Evolutionary conservation across 129 eudicot genomes (phyloP).

Genomic region (sunflower (Helianthus annuus)): HanXRQr2.0-SUNRISE NC_035444.2:27341533-27342032

Average conservation of each 20-base stretch:
- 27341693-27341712: slow-evolving; percentile 32
- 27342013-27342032: slow-evolving; percentile 76
- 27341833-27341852: no score
- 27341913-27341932: slow-evolving; percentile 92
- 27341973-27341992: slow-evolving; percentile 75
- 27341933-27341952: slow-evolving; percentile 81
- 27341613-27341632: background rate
- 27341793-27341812: no score
- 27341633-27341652: background rate
- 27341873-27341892: slow-evolving; percentile 55
- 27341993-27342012: slow-evolving; percentile 64
- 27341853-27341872: slow-evolving; percentile 99
- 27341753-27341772: slow-evolving; percentile 48
- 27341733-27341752: slow-evolving; percentile 48
- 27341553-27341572: background rate
- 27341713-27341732: slow-evolving; percentile 44
- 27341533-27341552: slow-evolving; percentile 4
- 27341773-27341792: no score
- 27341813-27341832: no score
- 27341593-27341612: background rate
- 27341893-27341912: slow-evolving; percentile 90
- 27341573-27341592: slow-evolving; percentile 5
- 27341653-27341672: slow-evolving; percentile 2
- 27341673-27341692: slow-evolving; percentile 49
- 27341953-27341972: slow-evolving; percentile 79